Evolutionary conservation across 352 stramenopile genomes (phyloP).

Genomic region (Saprolegnia diclina): DNA sequence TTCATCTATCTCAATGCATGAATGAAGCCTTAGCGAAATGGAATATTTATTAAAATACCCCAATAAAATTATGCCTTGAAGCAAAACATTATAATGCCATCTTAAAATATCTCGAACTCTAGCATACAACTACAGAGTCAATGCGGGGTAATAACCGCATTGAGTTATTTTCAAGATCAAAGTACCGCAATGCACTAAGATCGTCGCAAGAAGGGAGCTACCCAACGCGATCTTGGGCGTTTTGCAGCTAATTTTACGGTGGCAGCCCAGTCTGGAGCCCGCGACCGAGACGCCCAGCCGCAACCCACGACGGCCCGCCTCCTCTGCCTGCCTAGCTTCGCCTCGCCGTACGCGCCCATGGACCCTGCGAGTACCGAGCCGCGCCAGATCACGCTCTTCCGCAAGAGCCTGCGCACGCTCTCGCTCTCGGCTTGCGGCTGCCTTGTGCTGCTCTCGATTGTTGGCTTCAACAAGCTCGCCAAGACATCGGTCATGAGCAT

Average conservation of each 20-base stretch:
- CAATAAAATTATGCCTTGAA: too few species aligned
- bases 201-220: too few species aligned
- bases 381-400: constrained; percentile 1
- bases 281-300: neutral
- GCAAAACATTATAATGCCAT: too few species aligned
- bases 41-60: too few species aligned
- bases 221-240: neutral
- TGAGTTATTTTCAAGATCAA: neutral
- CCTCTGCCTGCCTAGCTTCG: neutral
- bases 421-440: constrained; percentile 10
- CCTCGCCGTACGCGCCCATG: constrained; percentile 17
- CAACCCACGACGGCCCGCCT: too few species aligned
- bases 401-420: constrained; percentile 12
- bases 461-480: constrained; percentile 16
- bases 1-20: neutral
- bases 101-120: neutral
- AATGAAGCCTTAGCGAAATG: too few species aligned
- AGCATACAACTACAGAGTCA: neutral
- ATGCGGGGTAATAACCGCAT: neutral
- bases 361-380: neutral
- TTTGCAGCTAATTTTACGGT: neutral
- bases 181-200: too few species aligned
- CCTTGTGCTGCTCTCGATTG: constrained; percentile 19
- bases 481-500: constrained; percentile 1
- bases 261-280: neutral